These are phyloP conservation scores for Trichoderma erinaceum DNA, from an alignment of 495 filamentous ascomycete genomes.

Conservation along the genomic window DNA sequence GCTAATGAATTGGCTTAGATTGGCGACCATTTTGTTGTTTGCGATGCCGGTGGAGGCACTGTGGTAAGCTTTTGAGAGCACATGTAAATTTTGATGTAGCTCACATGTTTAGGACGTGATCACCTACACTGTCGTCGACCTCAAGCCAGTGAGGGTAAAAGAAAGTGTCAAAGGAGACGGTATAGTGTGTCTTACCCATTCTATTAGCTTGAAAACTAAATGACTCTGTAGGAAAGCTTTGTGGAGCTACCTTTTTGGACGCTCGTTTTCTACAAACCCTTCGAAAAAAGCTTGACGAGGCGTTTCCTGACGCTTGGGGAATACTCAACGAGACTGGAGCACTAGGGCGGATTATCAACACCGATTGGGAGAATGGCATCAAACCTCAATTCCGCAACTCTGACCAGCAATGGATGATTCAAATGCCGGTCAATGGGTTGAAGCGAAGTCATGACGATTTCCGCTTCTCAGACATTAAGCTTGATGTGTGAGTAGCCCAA, in stretches of 20 bases:
- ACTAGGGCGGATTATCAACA: slow-evolving; percentile 9
- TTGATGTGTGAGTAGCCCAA: not conserved
- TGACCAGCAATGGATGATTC: not conserved
- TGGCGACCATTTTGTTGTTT: slow-evolving; percentile 22
- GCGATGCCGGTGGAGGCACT: slow-evolving; percentile 25
- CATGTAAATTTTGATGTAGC: not conserved
- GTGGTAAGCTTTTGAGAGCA: slow-evolving; percentile 1
- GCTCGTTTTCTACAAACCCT: slow-evolving; percentile 19
- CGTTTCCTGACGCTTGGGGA: not conserved
- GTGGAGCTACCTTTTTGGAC: slow-evolving; percentile 23
- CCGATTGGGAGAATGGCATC: slow-evolving; percentile 22
- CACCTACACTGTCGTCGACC: slow-evolving; percentile 17
- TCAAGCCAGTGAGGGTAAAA: slow-evolving; percentile 16
- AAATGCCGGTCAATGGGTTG: not conserved
- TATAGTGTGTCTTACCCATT: not conserved
- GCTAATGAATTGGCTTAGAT: slow-evolving; percentile 12
- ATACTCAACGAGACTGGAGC: not conserved
- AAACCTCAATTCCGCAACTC: slow-evolving; percentile 18
- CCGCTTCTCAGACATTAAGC: not conserved
- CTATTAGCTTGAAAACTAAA: not conserved
- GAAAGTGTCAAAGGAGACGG: slow-evolving; percentile 22
- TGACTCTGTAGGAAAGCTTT: slow-evolving; percentile 16
- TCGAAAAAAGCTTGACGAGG: slow-evolving; percentile 8
- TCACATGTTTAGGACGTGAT: slow-evolving; percentile 19
- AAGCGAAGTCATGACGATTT: not conserved